phyloP scores from a whole-genome alignment of 2,329 filamentous ascomycete species.

The Trichoderma harzianum region DNA sequence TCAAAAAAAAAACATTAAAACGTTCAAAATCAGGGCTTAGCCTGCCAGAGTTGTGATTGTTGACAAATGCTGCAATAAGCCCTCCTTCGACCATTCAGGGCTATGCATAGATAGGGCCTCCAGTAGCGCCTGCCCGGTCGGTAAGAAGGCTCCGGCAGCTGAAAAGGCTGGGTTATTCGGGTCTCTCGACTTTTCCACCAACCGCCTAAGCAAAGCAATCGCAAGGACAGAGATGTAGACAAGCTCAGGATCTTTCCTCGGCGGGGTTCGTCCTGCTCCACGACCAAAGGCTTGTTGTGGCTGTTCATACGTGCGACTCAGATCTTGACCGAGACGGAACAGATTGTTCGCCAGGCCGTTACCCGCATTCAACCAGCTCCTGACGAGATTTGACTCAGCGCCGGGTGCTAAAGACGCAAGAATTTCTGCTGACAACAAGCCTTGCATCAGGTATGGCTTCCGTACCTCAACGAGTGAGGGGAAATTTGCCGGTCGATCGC shows the following conservation, averaged over 20 bases:
- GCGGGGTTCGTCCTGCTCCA: slow-evolving; percentile 32
- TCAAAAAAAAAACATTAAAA: not conserved
- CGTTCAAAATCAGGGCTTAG: not conserved
- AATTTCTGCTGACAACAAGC: slow-evolving; percentile 85
- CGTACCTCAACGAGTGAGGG: slow-evolving; percentile 72
- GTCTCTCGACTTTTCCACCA: slow-evolving; percentile 66
- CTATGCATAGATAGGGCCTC: slow-evolving; percentile 64
- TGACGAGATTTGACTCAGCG: slow-evolving; percentile 69
- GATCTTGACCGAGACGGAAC: slow-evolving; percentile 67
- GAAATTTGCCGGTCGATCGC: slow-evolving; percentile 56
- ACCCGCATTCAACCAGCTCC: slow-evolving; percentile 75
- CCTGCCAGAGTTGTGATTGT: slow-evolving; percentile 43
- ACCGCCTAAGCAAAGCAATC: slow-evolving; percentile 62
- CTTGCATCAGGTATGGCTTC: slow-evolving; percentile 89
- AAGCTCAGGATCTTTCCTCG: slow-evolving; percentile 48
- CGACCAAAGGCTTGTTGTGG: slow-evolving; percentile 35
- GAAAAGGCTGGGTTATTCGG: slow-evolving; percentile 47
- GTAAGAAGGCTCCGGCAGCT: slow-evolving; percentile 60
- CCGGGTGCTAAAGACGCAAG: slow-evolving; percentile 70
- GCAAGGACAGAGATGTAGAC: slow-evolving; percentile 66
- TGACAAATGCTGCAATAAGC: slow-evolving; percentile 66
- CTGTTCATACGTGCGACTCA: slow-evolving; percentile 62
- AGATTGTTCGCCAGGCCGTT: slow-evolving; percentile 83
- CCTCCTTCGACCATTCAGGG: slow-evolving; percentile 59
- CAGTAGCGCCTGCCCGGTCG: slow-evolving; percentile 64